phyloP scores from a whole-genome alignment of 164 flowering plant genomes.

The Chimonanthus salicifolius region DNA sequence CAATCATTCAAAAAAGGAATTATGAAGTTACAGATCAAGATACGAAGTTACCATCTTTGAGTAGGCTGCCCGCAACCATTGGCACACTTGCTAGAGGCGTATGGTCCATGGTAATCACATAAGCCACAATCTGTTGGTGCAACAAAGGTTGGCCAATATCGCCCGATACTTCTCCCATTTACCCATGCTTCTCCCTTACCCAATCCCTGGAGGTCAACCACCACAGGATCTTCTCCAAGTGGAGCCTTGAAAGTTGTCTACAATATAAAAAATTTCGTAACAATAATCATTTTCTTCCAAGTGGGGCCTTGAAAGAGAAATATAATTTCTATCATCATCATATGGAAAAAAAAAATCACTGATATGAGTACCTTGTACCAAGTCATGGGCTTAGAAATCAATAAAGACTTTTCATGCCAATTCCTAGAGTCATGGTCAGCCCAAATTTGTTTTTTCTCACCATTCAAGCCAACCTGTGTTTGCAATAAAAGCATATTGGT shows the following conservation, averaged over 20 bases:
- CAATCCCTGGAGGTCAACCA: neutral
- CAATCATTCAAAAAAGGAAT: too few relatives aligned
- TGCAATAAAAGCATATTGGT: neutral
- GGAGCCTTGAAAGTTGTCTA: neutral
- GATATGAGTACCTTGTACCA: conserved; percentile 4
- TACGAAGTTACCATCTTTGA: too few relatives aligned
- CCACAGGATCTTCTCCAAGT: neutral
- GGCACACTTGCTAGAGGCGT: too few relatives aligned
- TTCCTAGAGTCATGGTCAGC: neutral
- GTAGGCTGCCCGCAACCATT: too few relatives aligned
- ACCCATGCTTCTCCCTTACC: neutral
- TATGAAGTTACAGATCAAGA: too few relatives aligned
- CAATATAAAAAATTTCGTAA: too few relatives aligned
- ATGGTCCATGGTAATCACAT: neutral
- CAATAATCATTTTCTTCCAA: too few relatives aligned
- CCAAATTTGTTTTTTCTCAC: neutral
- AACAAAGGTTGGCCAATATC: neutral
- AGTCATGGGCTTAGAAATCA: neutral
- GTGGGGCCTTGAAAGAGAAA: too few relatives aligned
- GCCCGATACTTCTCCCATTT: neutral
- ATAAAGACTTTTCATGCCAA: neutral
- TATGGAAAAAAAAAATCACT: neutral
- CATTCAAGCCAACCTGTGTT: conserved; percentile 6
- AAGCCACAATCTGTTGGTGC: neutral
- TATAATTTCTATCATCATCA: neutral